These are phyloP conservation scores for Alternaria incomplexa DNA, from an alignment of 2,329 filamentous ascomycete species.

Conservation along the genomic window DNA sequence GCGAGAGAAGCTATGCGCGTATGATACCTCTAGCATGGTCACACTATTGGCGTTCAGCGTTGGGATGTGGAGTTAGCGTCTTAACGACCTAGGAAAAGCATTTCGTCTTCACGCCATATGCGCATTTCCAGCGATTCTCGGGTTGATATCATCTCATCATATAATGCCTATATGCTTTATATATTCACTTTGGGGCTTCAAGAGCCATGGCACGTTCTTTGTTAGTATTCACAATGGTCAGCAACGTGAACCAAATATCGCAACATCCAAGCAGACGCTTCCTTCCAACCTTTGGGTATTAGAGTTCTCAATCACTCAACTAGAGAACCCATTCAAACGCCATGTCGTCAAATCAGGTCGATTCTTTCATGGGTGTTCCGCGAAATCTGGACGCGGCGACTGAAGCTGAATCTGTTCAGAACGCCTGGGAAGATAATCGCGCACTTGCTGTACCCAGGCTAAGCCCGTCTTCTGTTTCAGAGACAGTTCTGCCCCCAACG, in stretches of 20 bases:
- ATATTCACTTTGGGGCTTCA: neutral
- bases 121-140: neutral
- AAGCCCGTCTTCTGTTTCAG: neutral
- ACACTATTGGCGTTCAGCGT: slow-evolving; percentile 21
- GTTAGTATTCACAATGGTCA: neutral
- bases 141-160: neutral
- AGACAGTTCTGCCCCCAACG: neutral
- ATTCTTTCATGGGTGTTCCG: neutral
- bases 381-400: neutral
- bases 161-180: neutral
- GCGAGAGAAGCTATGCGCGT: slow-evolving; percentile 41
- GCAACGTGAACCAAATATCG: neutral
- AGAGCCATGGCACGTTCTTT: neutral
- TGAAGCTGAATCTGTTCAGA: neutral
- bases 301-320: neutral
- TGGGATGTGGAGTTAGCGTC: slow-evolving; percentile 13
- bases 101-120: neutral
- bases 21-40: slow-evolving; percentile 29
- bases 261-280: neutral
- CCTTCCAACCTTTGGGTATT: too few species aligned
- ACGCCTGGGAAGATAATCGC: neutral
- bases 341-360: neutral
- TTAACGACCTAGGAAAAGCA: neutral
- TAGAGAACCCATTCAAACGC: neutral
- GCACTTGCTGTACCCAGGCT: neutral